phyloP scores from a whole-genome alignment of 2,329 filamentous ascomycete genomes.

The Eutypa lata region DNA sequence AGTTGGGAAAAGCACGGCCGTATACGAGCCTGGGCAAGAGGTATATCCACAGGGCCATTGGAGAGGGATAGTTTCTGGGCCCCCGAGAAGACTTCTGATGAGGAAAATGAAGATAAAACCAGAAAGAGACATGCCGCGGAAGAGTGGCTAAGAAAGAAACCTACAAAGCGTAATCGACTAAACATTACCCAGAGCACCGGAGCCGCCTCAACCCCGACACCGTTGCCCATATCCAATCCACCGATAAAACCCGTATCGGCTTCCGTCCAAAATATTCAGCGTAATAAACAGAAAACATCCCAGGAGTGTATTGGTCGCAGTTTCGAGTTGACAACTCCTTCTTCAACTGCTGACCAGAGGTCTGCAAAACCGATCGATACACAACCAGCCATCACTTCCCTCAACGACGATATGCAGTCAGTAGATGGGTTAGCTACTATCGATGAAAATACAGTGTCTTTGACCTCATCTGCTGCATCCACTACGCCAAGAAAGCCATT shows the following conservation, averaged over 20 bases:
- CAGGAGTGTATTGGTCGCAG: slow-evolving; percentile 13
- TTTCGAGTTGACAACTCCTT: slow-evolving; percentile 25
- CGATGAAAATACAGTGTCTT: neutral
- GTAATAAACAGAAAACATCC: neutral
- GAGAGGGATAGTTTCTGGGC: slow-evolving; percentile 28
- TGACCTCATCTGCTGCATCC: neutral
- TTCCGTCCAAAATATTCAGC: slow-evolving; percentile 1
- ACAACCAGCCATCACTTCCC: neutral
- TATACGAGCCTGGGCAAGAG: slow-evolving; percentile 25
- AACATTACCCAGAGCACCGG: slow-evolving; percentile 12
- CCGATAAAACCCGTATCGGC: slow-evolving; percentile 6
- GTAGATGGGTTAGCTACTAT: neutral
- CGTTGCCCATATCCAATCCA: slow-evolving; percentile 5
- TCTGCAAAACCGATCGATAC: slow-evolving; percentile 1
- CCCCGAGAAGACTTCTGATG: slow-evolving; percentile 9
- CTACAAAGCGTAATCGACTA: slow-evolving; percentile 19
- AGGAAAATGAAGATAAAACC: slow-evolving; percentile 5
- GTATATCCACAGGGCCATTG: slow-evolving; percentile 12
- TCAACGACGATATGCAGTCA: neutral
- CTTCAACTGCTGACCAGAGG: slow-evolving; percentile 17
- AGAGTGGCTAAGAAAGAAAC: slow-evolving; percentile 27
- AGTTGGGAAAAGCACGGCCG: slow-evolving; percentile 15
- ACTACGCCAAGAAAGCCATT: neutral
- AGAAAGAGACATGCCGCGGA: slow-evolving; percentile 19
- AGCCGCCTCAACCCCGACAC: slow-evolving; percentile 18